A percentile compares a stretch with the other conserved stretches of the same genome.
phyloP scores from a whole-genome alignment of 352 stramenopile species.

The Phytopythium litorale region DNA sequence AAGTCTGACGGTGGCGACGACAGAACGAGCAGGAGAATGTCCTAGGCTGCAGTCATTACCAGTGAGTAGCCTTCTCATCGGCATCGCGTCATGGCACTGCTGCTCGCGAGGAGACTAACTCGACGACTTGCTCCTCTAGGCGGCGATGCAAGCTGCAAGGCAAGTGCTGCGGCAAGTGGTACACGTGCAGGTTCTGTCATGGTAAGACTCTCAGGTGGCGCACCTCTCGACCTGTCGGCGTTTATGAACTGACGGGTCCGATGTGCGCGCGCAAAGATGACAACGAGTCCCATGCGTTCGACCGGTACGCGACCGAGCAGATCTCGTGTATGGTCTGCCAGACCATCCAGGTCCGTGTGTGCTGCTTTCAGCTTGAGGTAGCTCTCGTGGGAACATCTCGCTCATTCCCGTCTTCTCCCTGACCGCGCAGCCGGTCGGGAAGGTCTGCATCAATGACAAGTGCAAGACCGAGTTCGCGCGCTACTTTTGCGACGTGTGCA shows the following conservation, averaged over 20 bases:
- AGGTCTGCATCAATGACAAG: conserved; percentile 54
- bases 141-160: conserved; percentile 75
- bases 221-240: not conserved
- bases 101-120: not conserved
- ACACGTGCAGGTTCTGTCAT: conserved; percentile 89
- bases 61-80: conserved; percentile 33
- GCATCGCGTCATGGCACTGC: not conserved
- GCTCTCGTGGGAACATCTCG: no score
- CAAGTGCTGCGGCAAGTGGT: conserved; percentile 88
- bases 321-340: conserved; percentile 94
- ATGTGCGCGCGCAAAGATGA: conserved; percentile 32
- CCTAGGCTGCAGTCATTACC: conserved; percentile 86
- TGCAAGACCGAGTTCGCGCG: conserved; percentile 84
- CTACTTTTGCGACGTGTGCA: conserved; percentile 95
- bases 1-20: not conserved
- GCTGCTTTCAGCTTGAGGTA: not conserved
- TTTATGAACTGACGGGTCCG: not conserved
- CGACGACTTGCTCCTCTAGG: conserved; percentile 13
- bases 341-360: conserved; percentile 44
- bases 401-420: conserved; percentile 16
- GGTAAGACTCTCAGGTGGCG: conserved; percentile 23
- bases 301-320: conserved; percentile 92
- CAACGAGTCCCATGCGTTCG: conserved; percentile 86
- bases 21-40: conserved; percentile 60
- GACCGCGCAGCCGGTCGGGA: conserved; percentile 47